Base-by-base conservation (phyloP, 257 asterid genomes). In the Solanum megistacrolobum region DNA sequence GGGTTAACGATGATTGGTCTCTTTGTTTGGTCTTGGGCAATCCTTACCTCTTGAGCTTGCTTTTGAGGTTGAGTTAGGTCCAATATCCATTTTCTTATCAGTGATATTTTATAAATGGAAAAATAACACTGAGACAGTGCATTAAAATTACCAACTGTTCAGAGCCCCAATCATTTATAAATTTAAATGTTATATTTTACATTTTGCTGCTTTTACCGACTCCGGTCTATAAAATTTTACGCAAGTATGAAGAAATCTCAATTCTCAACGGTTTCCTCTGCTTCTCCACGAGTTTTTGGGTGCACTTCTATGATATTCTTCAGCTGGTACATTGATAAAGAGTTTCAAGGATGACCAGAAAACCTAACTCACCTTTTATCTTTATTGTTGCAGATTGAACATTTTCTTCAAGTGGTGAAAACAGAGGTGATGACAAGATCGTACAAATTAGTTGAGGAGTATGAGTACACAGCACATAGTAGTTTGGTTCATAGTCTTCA, bases 401-500 rank as follows among this genome's bases (percentile, higher is more conserved):
- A 97, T 91, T 97, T 93, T 92, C 93, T 97, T 88, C 99, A 97
- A 92, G 96, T 94, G 36, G 99, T 95, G 89, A 97, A 97, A 90
- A 94, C 95, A 66, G 99, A 97, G 92, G 99, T 94, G 94, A 92
- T 92, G 96, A 94, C 98, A 62, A 90, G 94, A 90, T 93, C 98
- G 68, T 91, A 94, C 89, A 96, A 94, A 92, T 87, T 95, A 91
- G 94, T 94, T 31, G 99, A 97, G 91, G 98, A 96, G 91, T 91
- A 96, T 7, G 99, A 94, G 88, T 97, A 97, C 91, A 96, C 99
- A 65, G 98, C 99, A 3, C 99, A 97, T 89, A 95, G 98, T 90
- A 97, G 99, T 91, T 91, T 97, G 94, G 90, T 90, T 83, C 98
- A 93, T 92, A 96, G 98, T 90, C 86, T 91, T 43, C 84, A 94